Evolutionary conservation across 1,284 basidiomycete species (phyloP).

Genomic region (Microbotryum saponariae): DNA sequence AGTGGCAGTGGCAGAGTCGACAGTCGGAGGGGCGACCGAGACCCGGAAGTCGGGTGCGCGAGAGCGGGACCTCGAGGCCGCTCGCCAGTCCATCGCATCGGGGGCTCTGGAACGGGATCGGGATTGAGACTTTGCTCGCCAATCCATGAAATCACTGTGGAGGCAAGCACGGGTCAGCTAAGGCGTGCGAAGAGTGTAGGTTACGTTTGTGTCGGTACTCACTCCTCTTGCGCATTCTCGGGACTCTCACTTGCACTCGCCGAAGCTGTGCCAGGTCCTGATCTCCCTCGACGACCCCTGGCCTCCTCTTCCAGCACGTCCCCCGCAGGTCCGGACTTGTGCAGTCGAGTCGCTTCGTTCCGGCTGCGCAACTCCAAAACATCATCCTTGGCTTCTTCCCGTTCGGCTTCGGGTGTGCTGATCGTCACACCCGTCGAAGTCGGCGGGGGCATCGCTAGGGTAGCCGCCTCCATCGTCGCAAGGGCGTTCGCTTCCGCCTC

Average conservation of each 20-base stretch:
- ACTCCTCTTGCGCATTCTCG: slow-evolving; percentile 51
- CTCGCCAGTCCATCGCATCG: slow-evolving; percentile 46
- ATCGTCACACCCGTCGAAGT: slow-evolving; percentile 12
- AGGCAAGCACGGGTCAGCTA: slow-evolving; percentile 7
- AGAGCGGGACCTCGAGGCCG: slow-evolving; percentile 42
- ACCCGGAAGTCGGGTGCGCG: slow-evolving; percentile 32
- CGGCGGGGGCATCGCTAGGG: slow-evolving; percentile 2
- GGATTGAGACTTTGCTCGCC: slow-evolving; percentile 84
- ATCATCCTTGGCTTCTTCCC: slow-evolving; percentile 22
- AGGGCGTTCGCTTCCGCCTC: background rate
- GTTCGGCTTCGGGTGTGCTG: slow-evolving; percentile 11
- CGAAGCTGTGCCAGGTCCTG: slow-evolving; percentile 23
- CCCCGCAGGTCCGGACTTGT: slow-evolving; percentile 9
- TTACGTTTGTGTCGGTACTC: slow-evolving; percentile 44
- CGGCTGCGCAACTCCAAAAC: slow-evolving; percentile 8
- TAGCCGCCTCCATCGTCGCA: background rate
- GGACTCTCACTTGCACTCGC: slow-evolving; percentile 28
- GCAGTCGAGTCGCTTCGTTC: slow-evolving; percentile 8
- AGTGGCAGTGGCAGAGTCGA: slow-evolving; percentile 19
- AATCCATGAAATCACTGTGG: slow-evolving; percentile 67
- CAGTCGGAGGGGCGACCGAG: slow-evolving; percentile 16
- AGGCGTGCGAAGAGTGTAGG: background rate
- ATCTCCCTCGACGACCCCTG: slow-evolving; percentile 54
- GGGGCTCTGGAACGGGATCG: slow-evolving; percentile 56
- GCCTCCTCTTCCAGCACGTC: slow-evolving; percentile 35